phyloP scores from a whole-genome alignment of 495 filamentous ascomycete species.

The Hapsidospora chrysogenum region DNA sequence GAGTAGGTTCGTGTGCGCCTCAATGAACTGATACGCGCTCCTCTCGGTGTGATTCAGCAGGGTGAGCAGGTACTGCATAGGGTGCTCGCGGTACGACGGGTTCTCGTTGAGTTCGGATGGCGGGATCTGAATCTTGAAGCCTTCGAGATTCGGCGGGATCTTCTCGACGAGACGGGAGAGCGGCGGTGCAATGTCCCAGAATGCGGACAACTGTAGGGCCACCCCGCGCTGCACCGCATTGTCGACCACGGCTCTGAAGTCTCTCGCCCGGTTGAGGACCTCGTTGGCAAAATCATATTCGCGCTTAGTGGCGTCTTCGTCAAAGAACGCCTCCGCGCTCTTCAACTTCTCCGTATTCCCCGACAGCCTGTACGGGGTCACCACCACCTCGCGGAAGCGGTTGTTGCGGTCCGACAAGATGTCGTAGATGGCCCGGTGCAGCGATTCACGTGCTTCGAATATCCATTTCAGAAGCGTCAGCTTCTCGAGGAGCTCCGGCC shows the following conservation, averaged over 20 bases:
- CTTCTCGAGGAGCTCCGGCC: constrained; percentile 85
- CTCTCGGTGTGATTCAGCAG: constrained; percentile 76
- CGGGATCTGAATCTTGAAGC: constrained; percentile 55
- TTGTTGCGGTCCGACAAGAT: constrained; percentile 70
- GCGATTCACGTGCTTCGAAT: constrained; percentile 77
- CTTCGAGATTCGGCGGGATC: constrained; percentile 32
- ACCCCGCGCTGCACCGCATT: constrained; percentile 74
- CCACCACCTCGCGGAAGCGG: constrained; percentile 64
- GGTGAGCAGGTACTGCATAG: constrained; percentile 75
- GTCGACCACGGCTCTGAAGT: constrained; percentile 70
- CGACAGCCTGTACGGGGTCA: constrained; percentile 61
- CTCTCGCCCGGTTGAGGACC: constrained; percentile 50
- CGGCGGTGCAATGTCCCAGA: constrained; percentile 92
- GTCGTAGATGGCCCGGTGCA: constrained; percentile 72
- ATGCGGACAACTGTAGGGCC: constrained; percentile 76
- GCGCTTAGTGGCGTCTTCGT: constrained; percentile 54
- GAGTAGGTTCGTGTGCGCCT: constrained; percentile 83
- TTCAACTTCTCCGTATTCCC: constrained; percentile 55
- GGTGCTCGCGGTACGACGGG: constrained; percentile 57
- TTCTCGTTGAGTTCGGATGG: constrained; percentile 68
- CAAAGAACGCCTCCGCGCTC: constrained; percentile 67
- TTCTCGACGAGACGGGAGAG: constrained; percentile 61
- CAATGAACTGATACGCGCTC: constrained; percentile 89
- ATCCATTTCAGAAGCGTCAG: constrained; percentile 94
- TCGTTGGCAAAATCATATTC: constrained; percentile 46